phyloP scores from a whole-genome alignment of 169 alveolate species.

The Eimeria necatrix region DNA sequence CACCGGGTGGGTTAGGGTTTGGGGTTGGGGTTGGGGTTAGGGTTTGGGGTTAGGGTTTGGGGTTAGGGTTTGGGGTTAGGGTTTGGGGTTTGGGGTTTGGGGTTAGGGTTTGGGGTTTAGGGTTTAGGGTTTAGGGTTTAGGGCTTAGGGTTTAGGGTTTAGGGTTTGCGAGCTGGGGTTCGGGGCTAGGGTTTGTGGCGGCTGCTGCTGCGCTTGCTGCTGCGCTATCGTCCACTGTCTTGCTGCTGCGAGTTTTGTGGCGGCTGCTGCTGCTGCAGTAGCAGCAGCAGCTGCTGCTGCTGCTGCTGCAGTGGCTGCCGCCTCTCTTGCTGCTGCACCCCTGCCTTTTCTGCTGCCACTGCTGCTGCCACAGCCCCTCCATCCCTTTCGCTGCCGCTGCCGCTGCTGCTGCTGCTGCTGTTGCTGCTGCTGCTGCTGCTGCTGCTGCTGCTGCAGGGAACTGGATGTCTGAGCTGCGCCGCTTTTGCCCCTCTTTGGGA shows the following conservation, averaged over 20 bases:
- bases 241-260: background rate
- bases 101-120: no score
- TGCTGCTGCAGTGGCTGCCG: background rate
- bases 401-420: no score
- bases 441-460: constrained; percentile 88
- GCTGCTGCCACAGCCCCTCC: background rate
- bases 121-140: background rate
- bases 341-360: background rate
- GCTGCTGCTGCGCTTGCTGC: background rate
- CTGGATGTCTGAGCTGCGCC: constrained; percentile 96
- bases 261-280: background rate
- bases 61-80: no score
- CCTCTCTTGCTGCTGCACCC: background rate
- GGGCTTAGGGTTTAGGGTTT: background rate
- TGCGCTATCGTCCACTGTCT: background rate
- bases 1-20: no score
- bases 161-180: background rate
- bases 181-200: background rate
- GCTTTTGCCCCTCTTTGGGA: constrained; percentile 92
- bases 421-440: background rate
- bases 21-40: no score
- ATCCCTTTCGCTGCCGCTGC: background rate
- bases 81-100: no score
- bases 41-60: no score
- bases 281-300: no score